A percentile compares a stretch with the other conserved stretches of the same genome.
These are phyloP conservation scores for Calendula officinalis DNA, from an alignment of 129 eudicot species.

Conservation along the genomic window DNA sequence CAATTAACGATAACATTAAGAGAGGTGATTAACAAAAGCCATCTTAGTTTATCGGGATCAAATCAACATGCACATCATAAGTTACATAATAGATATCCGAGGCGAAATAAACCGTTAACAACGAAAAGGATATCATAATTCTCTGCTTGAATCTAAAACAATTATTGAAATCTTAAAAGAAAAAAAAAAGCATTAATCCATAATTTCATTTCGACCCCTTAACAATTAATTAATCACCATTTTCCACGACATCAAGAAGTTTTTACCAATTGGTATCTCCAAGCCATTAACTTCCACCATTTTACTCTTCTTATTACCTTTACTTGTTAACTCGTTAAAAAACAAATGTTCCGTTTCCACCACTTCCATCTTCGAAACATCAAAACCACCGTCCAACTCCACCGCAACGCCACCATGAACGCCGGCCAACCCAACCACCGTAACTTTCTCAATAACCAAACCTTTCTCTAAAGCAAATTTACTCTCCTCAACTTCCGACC, in stretches of 20 bases:
- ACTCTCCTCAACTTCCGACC: slow-evolving; percentile 81
- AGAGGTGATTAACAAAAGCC: too few relatives aligned
- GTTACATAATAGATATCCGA: neutral
- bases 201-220: slow-evolving; percentile 8
- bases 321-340: slow-evolving; percentile 37
- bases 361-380: slow-evolving; percentile 47
- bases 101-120: neutral
- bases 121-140: neutral
- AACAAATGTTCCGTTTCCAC: slow-evolving; percentile 39
- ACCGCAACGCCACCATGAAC: slow-evolving; percentile 31
- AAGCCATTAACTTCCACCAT: slow-evolving; percentile 83
- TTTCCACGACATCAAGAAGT: slow-evolving; percentile 65
- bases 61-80: neutral
- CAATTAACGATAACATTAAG: too few relatives aligned
- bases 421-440: slow-evolving; percentile 63
- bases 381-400: slow-evolving; percentile 51
- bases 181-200: neutral
- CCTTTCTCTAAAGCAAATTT: slow-evolving; percentile 70
- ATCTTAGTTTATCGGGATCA: neutral
- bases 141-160: neutral
- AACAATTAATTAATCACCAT: slow-evolving; percentile 42
- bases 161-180: neutral
- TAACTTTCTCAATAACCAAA: slow-evolving; percentile 64
- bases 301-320: slow-evolving; percentile 42
- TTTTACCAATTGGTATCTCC: slow-evolving; percentile 74